Conservation (phyloP, 2,329 filamentous ascomycete genomes). For the Ceratocystis ficicola region DNA sequence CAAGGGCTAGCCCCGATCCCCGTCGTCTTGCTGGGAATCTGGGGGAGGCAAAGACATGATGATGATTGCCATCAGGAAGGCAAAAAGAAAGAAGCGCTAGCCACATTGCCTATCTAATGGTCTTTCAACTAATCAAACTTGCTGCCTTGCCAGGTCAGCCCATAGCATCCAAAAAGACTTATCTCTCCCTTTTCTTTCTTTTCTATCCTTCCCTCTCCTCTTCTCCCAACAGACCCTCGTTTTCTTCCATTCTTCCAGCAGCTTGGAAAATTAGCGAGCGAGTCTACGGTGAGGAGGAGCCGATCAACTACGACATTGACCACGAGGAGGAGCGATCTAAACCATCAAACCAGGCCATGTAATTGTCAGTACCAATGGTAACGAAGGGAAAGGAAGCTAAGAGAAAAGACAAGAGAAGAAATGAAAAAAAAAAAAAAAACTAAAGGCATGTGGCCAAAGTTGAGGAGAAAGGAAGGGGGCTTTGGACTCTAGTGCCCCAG, state of each 20-base stretch:
- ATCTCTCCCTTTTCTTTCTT: background rate
- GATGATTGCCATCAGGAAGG: background rate
- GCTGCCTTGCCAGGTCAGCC: no score
- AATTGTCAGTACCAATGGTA: background rate
- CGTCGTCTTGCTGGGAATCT: background rate
- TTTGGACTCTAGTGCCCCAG: background rate
- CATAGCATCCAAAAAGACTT: background rate
- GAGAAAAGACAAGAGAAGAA: background rate
- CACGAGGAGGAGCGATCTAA: background rate
- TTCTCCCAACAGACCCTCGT: background rate
- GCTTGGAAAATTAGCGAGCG: background rate
- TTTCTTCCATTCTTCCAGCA: background rate
- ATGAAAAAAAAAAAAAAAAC: background rate
- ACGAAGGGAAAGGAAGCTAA: background rate
- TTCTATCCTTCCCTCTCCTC: background rate
- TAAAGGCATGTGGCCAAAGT: background rate
- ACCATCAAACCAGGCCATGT: background rate
- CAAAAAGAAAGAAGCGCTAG: background rate
- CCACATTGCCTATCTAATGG: background rate
- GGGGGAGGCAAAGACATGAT: constrained; percentile 2
- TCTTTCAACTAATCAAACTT: background rate
- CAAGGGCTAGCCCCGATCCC: background rate
- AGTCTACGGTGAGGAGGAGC: background rate
- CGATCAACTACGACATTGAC: background rate
- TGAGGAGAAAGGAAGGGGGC: background rate